Conservation (phyloP, 345 rosid genomes). For the Durio zibethinus region DNA sequence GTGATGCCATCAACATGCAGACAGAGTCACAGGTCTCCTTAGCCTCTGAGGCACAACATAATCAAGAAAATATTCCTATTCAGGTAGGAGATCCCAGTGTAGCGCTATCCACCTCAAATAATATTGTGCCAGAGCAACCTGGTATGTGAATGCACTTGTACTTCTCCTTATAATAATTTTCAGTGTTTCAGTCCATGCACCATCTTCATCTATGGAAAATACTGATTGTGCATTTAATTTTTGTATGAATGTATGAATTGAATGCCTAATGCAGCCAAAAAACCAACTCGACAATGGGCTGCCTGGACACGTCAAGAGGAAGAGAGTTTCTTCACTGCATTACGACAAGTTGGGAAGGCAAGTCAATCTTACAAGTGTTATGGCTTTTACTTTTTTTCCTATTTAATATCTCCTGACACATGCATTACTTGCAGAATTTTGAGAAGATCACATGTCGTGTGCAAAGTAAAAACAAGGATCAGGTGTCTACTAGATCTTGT, state of each 20-base stretch:
- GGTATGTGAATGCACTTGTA: slow-evolving; percentile 44
- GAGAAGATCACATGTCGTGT: slow-evolving; percentile 96
- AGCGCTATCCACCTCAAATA: slow-evolving; percentile 34
- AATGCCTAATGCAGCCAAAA: slow-evolving; percentile 64
- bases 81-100: slow-evolving; percentile 42
- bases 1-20: slow-evolving; percentile 38
- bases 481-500: slow-evolving; percentile 43
- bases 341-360: slow-evolving; percentile 99
- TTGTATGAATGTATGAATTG: slow-evolving; percentile 4
- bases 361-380: slow-evolving; percentile 18
- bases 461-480: slow-evolving; percentile 98
- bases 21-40: slow-evolving; percentile 35
- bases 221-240: slow-evolving; percentile 3
- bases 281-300: slow-evolving; percentile 96
- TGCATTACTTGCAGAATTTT: slow-evolving; percentile 62
- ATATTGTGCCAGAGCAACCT: slow-evolving; percentile 42
- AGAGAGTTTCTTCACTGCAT: slow-evolving; percentile 92
- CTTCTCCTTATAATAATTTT: slow-evolving; percentile 5
- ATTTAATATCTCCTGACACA: slow-evolving; percentile 11
- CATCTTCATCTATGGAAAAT: neutral
- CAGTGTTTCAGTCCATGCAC: slow-evolving; percentile 1
- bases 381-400: neutral
- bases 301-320: slow-evolving; percentile 99
- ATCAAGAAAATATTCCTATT: slow-evolving; percentile 32
- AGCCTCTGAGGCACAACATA: slow-evolving; percentile 30